Conservation (phyloP, 768 basidiomycete genomes). For the Naganishia antarctica region DNA sequence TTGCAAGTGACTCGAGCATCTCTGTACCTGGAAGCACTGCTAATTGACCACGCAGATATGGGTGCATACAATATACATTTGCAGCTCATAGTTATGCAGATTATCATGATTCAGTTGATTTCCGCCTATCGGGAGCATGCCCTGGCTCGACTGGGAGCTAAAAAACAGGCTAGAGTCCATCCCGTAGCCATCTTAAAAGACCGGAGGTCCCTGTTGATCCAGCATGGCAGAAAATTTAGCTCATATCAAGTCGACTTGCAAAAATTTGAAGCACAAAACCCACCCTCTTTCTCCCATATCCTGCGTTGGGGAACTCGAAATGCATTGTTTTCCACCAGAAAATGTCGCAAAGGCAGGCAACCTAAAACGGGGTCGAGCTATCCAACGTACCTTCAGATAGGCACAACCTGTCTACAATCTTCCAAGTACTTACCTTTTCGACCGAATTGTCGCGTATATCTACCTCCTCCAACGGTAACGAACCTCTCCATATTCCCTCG, state of each 20-base stretch:
- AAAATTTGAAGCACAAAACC: background rate
- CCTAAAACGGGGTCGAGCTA: slow-evolving; percentile 28
- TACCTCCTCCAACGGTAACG: slow-evolving; percentile 22
- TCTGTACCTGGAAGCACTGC: too few relatives aligned
- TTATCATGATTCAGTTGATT: too few relatives aligned
- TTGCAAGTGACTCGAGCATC: too few relatives aligned
- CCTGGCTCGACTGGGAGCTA: too few relatives aligned
- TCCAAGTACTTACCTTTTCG: slow-evolving; percentile 1
- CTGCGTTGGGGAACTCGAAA: slow-evolving; percentile 29
- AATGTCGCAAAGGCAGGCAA: slow-evolving; percentile 27
- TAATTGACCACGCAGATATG: too few relatives aligned
- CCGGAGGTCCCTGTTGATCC: background rate
- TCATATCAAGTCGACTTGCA: too few relatives aligned
- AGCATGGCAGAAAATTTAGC: too few relatives aligned
- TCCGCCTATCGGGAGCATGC: too few relatives aligned
- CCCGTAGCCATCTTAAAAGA: background rate
- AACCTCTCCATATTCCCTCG: background rate
- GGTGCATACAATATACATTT: too few relatives aligned
- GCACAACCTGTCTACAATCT: background rate
- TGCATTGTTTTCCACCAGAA: slow-evolving; percentile 33
- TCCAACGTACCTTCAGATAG: background rate
- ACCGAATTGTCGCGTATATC: slow-evolving; percentile 29
- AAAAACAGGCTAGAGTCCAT: background rate
- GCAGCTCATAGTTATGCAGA: too few relatives aligned
- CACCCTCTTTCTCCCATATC: slow-evolving; percentile 32